A percentile compares a stretch with the other conserved stretches of the same genome.
Evolutionary conservation across 1,284 basidiomycete species (phyloP).

Genomic region (Flammula alnicola): DNA sequence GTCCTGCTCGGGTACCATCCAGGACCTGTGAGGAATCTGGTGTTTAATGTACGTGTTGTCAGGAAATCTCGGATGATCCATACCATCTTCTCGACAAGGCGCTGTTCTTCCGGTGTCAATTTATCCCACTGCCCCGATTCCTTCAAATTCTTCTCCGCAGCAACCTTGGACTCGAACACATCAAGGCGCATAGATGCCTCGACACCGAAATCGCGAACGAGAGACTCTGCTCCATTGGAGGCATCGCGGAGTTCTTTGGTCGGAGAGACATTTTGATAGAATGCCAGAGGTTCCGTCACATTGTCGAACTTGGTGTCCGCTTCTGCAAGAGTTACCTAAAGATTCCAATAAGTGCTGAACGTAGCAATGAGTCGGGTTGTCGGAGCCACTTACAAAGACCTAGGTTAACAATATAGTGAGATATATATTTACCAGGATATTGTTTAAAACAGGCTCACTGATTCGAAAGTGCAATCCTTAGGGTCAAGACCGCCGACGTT

Average conservation of each 20-base stretch:
- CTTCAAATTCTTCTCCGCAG: slow-evolving; percentile 71
- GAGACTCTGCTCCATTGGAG: slow-evolving; percentile 72
- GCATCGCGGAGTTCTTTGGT: slow-evolving; percentile 75
- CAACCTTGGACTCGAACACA: slow-evolving; percentile 71
- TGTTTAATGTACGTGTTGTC: too few species aligned
- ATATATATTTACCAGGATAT: neutral
- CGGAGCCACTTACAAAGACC: slow-evolving; percentile 64
- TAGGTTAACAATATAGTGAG: slow-evolving; percentile 27
- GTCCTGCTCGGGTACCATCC: slow-evolving; percentile 76
- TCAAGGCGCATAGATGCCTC: slow-evolving; percentile 80
- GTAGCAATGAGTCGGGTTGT: neutral
- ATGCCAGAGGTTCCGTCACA: slow-evolving; percentile 62
- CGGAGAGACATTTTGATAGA: slow-evolving; percentile 81
- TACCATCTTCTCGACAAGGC: slow-evolving; percentile 76
- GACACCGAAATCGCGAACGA: slow-evolving; percentile 68
- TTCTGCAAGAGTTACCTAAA: slow-evolving; percentile 57
- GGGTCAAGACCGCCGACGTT: slow-evolving; percentile 63
- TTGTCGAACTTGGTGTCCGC: slow-evolving; percentile 60
- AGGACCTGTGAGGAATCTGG: slow-evolving; percentile 47
- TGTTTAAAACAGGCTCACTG: slow-evolving; percentile 42
- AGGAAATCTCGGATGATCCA: too few species aligned
- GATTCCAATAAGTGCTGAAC: neutral
- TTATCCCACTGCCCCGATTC: slow-evolving; percentile 58
- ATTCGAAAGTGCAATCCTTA: slow-evolving; percentile 61
- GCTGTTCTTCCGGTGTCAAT: slow-evolving; percentile 67